Evolutionary conservation across 306 rosid species (phyloP).

Genomic region (Malus orientalis): DNA sequence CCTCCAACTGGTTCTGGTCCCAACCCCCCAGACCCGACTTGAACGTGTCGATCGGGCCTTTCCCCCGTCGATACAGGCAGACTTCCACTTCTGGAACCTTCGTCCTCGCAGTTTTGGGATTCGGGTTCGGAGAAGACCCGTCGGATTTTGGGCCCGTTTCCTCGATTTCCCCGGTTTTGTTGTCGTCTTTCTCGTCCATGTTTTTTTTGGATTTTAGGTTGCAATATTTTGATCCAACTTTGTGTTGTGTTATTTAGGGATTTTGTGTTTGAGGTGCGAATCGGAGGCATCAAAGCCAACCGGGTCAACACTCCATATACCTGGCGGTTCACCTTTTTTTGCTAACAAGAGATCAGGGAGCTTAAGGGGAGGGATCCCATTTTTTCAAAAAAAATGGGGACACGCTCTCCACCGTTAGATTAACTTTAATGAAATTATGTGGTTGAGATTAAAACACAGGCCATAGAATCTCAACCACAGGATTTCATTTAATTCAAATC

Average conservation of each 20-base stretch:
- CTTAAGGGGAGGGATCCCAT: too few species aligned
- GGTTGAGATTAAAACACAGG: too few species aligned
- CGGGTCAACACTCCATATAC: neutral
- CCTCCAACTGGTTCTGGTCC: slow-evolving; percentile 88
- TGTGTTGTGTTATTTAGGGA: neutral
- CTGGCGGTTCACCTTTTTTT: neutral
- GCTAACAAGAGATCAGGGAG: too few species aligned
- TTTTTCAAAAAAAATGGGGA: too few species aligned
- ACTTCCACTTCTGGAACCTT: slow-evolving; percentile 58
- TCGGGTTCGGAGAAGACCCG: neutral
- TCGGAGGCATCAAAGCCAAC: neutral
- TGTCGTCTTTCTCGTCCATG: neutral
- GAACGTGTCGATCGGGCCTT: slow-evolving; percentile 72
- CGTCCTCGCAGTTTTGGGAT: slow-evolving; percentile 18
- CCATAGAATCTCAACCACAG: too few species aligned
- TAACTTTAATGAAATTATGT: too few species aligned
- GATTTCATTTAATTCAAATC: too few species aligned
- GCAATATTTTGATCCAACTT: neutral
- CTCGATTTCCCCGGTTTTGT: slow-evolving; percentile 23
- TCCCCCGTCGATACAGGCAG: slow-evolving; percentile 55
- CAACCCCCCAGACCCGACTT: slow-evolving; percentile 61
- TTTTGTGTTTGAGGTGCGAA: neutral
- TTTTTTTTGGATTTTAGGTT: neutral
- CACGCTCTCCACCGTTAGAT: too few species aligned
- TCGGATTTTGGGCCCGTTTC: slow-evolving; percentile 15